A percentile compares a stretch with the other conserved stretches of the same genome.
phyloP scores from a whole-genome alignment of 306 rosid species.

The Prunus padus region DNA sequence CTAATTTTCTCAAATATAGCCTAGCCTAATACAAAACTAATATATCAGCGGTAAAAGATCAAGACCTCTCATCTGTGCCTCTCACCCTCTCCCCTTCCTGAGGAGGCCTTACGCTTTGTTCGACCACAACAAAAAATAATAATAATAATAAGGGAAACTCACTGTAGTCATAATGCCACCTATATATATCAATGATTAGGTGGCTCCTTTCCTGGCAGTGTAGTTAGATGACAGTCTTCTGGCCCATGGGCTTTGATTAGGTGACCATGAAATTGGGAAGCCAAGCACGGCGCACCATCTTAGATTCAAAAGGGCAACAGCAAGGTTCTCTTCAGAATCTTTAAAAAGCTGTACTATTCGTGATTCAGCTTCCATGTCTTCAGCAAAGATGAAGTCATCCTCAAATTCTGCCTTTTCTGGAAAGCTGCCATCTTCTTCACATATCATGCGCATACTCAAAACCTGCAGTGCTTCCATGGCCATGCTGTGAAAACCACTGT shows the following conservation, averaged over 20 bases:
- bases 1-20: too few relatives aligned
- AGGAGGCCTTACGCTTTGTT: too few relatives aligned
- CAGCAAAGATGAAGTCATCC: constrained; percentile 51
- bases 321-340: constrained; percentile 43
- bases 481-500: constrained; percentile 24
- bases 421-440: constrained; percentile 34
- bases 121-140: too few relatives aligned
- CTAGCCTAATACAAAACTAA: too few relatives aligned
- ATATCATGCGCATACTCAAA: constrained; percentile 38
- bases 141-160: too few relatives aligned
- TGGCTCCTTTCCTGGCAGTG: constrained; percentile 13
- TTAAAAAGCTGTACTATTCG: constrained; percentile 50
- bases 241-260: constrained; percentile 66
- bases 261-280: constrained; percentile 50
- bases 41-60: too few relatives aligned
- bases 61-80: too few relatives aligned
- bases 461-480: constrained; percentile 38
- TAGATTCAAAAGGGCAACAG: constrained; percentile 66
- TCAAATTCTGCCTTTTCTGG: constrained; percentile 28
- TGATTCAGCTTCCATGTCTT: constrained; percentile 50
- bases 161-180: too few relatives aligned
- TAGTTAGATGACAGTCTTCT: constrained; percentile 45
- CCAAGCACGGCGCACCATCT: constrained; percentile 72
- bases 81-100: too few relatives aligned
- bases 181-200: too few relatives aligned